Conservation (phyloP, 1,139 yeast genomes). For the Candida frijolesensis region DNA sequence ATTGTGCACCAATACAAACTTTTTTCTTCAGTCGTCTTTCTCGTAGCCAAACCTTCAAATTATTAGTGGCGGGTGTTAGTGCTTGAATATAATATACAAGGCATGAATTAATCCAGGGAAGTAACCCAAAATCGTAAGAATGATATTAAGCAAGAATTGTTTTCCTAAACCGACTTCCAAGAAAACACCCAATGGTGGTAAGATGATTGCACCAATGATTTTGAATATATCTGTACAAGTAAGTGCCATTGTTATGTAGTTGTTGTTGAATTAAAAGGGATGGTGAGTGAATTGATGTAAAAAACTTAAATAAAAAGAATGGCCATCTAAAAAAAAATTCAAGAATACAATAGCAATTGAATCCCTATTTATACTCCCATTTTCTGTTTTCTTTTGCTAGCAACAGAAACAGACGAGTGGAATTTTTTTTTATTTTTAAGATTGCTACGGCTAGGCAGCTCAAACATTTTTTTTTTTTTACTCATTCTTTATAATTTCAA, state of each 20-base stretch:
- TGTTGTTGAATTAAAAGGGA: not conserved
- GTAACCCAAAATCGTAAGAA: constrained; percentile 65
- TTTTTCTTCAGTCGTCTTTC: no score
- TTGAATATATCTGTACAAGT: constrained; percentile 62
- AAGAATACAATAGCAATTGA: not conserved
- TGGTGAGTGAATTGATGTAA: not conserved
- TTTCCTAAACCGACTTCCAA: constrained; percentile 65
- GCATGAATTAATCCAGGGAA: constrained; percentile 71
- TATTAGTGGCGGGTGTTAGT: constrained; percentile 7
- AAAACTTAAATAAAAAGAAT: not conserved
- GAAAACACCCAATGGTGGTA: constrained; percentile 79
- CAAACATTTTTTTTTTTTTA: not conserved
- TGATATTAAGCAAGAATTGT: constrained; percentile 58
- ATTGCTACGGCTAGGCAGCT: not conserved
- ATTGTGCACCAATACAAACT: not conserved
- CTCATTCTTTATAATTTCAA: not conserved
- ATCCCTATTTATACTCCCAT: not conserved
- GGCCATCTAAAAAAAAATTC: not conserved
- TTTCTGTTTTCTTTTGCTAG: not conserved
- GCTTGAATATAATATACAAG: constrained; percentile 48
- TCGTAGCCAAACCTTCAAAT: no score
- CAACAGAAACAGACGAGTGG: not conserved
- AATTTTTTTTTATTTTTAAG: not conserved
- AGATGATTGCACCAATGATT: constrained; percentile 59
- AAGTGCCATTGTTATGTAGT: constrained; percentile 40